phyloP scores from a whole-genome alignment of 176 grass and related monocot species.

The Triticum urartu region DNA sequence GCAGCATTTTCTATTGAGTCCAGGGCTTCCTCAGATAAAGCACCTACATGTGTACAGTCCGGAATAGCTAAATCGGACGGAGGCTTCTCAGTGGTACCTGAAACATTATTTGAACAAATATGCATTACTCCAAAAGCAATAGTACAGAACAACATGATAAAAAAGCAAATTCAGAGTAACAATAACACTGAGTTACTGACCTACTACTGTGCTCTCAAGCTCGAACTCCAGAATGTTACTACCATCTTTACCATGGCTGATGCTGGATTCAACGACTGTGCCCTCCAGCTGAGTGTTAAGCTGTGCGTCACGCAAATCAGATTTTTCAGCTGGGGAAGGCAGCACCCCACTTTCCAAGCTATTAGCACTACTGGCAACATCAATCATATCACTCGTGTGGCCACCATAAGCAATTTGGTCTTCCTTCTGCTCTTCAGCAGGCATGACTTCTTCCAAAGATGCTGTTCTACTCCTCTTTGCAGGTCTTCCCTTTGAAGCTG shows the following conservation, averaged over 20 bases:
- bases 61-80: not conserved
- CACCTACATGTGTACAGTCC: not conserved
- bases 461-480: constrained; percentile 32
- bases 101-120: not conserved
- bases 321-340: not conserved
- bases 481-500: constrained; percentile 20
- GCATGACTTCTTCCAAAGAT: constrained; percentile 8
- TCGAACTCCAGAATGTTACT: not conserved
- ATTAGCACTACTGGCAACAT: not conserved
- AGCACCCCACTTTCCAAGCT: not conserved
- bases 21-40: constrained; percentile 17
- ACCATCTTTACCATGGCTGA: not conserved
- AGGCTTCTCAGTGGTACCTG: constrained; percentile 20
- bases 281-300: constrained; percentile 10
- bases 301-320: constrained; percentile 25
- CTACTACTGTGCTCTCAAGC: not conserved
- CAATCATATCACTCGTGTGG: not conserved
- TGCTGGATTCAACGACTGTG: not conserved
- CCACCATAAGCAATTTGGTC: not conserved
- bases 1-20: not conserved
- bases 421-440: constrained; percentile 12
- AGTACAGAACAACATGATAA: not conserved
- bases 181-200: not conserved
- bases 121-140: constrained; percentile 2
- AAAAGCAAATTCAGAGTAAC: not conserved